Evolutionary conservation across 768 basidiomycete species (phyloP).

Genomic region (Asterophora parasitica): DNA sequence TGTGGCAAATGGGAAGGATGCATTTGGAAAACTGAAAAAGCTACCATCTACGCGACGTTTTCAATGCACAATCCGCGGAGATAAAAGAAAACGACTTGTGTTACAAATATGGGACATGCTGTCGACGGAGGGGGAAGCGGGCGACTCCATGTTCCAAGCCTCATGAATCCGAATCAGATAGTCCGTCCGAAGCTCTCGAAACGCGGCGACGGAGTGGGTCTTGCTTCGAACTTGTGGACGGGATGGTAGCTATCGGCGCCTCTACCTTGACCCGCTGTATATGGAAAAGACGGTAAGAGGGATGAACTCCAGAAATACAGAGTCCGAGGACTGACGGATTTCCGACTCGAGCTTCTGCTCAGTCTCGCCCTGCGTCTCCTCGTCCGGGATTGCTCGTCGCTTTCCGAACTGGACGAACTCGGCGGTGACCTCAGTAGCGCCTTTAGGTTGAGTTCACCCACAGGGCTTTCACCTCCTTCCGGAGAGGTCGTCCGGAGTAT

Average conservation of each 20-base stretch:
- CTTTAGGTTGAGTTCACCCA: slow-evolving; percentile 1
- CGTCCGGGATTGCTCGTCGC: slow-evolving; percentile 15
- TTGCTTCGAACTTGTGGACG: slow-evolving; percentile 23
- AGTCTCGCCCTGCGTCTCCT: slow-evolving; percentile 22
- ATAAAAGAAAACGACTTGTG: neutral
- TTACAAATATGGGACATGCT: slow-evolving; percentile 1
- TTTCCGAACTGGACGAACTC: slow-evolving; percentile 15
- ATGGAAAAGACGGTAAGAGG: neutral
- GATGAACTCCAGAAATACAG: neutral
- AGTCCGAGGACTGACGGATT: slow-evolving; percentile 15
- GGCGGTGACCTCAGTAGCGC: slow-evolving; percentile 1
- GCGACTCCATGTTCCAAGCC: neutral
- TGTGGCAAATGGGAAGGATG: neutral
- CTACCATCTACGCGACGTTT: slow-evolving; percentile 1
- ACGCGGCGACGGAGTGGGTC: slow-evolving; percentile 41
- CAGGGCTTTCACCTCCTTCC: slow-evolving; percentile 9
- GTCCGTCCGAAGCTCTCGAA: slow-evolving; percentile 33
- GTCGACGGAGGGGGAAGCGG: neutral
- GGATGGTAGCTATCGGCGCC: slow-evolving; percentile 24
- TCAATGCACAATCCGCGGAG: neutral
- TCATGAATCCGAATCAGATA: slow-evolving; percentile 25
- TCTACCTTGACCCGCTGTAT: slow-evolving; percentile 27
- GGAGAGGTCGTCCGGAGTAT: slow-evolving; percentile 22
- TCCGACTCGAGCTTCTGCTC: slow-evolving; percentile 21
- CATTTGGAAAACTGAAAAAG: neutral